Conservation (phyloP, 2,329 filamentous ascomycete species). For the Neofusicoccum sp. region DNA sequence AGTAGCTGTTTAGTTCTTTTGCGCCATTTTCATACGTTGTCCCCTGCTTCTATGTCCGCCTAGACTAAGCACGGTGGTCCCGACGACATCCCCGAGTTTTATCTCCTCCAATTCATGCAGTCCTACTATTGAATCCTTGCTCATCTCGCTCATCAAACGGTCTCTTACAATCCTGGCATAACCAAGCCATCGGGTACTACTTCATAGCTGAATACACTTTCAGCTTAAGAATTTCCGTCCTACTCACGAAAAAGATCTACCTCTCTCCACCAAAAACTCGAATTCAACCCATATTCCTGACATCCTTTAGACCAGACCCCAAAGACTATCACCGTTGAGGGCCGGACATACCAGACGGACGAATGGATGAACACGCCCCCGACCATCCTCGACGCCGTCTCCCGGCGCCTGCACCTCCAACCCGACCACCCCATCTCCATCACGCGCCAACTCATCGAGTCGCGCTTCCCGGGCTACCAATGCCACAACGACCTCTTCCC, state of each 20-base stretch:
- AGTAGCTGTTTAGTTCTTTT: neutral
- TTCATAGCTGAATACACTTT: too few species aligned
- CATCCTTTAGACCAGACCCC: constrained; percentile 20
- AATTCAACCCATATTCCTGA: neutral
- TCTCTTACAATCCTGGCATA: too few species aligned
- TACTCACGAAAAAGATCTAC: too few species aligned
- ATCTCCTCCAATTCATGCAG: too few species aligned
- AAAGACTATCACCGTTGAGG: constrained; percentile 57
- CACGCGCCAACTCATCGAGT: constrained; percentile 88
- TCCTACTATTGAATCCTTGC: too few species aligned
- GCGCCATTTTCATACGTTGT: neutral
- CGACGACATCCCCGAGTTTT: too few species aligned
- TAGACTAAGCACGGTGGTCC: too few species aligned
- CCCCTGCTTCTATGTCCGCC: too few species aligned
- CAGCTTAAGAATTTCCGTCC: too few species aligned
- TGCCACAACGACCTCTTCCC: constrained; percentile 78
- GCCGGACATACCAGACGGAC: constrained; percentile 65
- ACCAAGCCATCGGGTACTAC: too few species aligned
- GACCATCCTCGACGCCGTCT: constrained; percentile 71
- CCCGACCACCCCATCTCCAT: constrained; percentile 87
- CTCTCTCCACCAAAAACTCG: neutral
- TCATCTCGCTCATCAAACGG: too few species aligned
- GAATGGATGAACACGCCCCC: constrained; percentile 80
- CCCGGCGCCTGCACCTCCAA: constrained; percentile 82
- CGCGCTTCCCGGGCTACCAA: constrained; percentile 75